phyloP scores from a whole-genome alignment of 2,329 filamentous ascomycete species.

The Aspergillus versicolor region DNA sequence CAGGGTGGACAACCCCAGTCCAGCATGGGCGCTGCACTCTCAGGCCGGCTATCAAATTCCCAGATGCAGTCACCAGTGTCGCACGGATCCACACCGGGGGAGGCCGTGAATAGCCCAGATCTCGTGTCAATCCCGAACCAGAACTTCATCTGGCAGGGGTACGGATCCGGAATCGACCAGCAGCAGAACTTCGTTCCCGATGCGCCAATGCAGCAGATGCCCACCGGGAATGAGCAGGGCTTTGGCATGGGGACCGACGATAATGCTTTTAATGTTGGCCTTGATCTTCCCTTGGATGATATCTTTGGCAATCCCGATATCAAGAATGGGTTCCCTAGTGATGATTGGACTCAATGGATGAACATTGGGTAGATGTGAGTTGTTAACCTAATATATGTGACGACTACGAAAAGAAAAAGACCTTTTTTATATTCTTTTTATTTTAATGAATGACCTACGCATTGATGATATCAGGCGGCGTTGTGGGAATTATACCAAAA shows the following conservation, averaged over 20 bases:
- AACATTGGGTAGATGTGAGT: constrained; percentile 23
- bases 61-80: constrained; percentile 35
- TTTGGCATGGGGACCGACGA: constrained; percentile 30
- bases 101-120: constrained; percentile 39
- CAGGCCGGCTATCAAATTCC: constrained; percentile 29
- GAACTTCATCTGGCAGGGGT: constrained; percentile 43
- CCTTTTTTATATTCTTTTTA: too few relatives aligned
- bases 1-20: constrained; percentile 17
- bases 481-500: constrained; percentile 4
- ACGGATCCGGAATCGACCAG: constrained; percentile 37
- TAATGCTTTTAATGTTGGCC: constrained; percentile 29
- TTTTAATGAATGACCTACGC: constrained; percentile 1
- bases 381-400: not conserved
- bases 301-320: constrained; percentile 39
- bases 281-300: constrained; percentile 40
- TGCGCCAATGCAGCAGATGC: constrained; percentile 21
- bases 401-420: constrained; percentile 1
- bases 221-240: constrained; percentile 22
- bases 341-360: constrained; percentile 44
- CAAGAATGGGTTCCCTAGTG: constrained; percentile 27
- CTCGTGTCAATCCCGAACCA: constrained; percentile 43
- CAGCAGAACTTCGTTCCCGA: constrained; percentile 20
- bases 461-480: constrained; percentile 4
- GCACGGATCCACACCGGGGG: constrained; percentile 32
- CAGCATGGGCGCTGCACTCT: constrained; percentile 27